phyloP scores from a whole-genome alignment of 225 moss, liverwort and hornwort species.

The Marchantia polymorpha region DNA sequence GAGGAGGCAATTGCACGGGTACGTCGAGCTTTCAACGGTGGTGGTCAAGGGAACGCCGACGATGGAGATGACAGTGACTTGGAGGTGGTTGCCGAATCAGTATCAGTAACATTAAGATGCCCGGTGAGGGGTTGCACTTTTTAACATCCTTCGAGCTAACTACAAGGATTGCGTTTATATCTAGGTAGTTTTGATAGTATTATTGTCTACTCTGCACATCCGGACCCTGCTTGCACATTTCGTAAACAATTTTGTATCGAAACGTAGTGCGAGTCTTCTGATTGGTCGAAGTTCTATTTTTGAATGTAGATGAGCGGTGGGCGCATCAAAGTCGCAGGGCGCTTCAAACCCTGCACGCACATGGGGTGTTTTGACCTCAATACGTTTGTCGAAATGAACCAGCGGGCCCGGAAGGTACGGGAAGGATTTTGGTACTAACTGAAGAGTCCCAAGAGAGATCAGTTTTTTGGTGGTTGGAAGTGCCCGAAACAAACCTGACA shows the following conservation, averaged over 20 bases:
- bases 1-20: slow-evolving; percentile 93
- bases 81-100: slow-evolving; percentile 90
- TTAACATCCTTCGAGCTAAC: background rate
- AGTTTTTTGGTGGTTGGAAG: too few species aligned
- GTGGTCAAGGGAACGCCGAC: slow-evolving; percentile 70
- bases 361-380: slow-evolving; percentile 99
- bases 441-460: too few species aligned
- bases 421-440: background rate
- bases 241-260: background rate
- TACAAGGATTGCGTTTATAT: background rate
- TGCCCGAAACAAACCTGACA: too few species aligned
- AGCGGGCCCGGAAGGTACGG: slow-evolving; percentile 89
- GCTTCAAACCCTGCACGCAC: slow-evolving; percentile 93
- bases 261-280: background rate
- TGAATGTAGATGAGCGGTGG: slow-evolving; percentile 91
- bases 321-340: slow-evolving; percentile 90
- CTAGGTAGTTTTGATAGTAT: background rate
- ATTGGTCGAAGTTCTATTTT: background rate
- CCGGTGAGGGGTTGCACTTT: slow-evolving; percentile 54
- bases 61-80: slow-evolving; percentile 95
- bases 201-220: background rate
- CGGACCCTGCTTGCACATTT: background rate
- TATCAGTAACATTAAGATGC: slow-evolving; percentile 84
- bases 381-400: slow-evolving; percentile 95
- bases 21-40: slow-evolving; percentile 87